These are phyloP conservation scores for Phytophthora pini DNA, from an alignment of 352 stramenopile genomes.

Conservation along the genomic window DNA sequence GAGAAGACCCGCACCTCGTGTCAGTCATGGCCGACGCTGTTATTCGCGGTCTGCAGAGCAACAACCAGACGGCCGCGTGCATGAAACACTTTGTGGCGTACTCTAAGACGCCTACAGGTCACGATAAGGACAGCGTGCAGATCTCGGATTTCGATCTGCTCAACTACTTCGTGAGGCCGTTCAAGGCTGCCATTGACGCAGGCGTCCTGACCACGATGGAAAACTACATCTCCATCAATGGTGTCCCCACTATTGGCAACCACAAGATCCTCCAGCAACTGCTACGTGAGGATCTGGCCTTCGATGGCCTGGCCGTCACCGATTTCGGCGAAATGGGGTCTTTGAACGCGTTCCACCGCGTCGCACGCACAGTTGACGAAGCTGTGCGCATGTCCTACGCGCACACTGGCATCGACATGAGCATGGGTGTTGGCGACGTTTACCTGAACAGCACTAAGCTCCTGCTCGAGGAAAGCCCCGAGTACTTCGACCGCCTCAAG, in stretches of 20 bases:
- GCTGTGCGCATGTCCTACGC: conserved; percentile 65
- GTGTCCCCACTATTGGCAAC: conserved; percentile 85
- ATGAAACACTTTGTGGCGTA: conserved; percentile 86
- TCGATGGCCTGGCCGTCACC: conserved; percentile 84
- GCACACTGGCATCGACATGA: conserved; percentile 89
- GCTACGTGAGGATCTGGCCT: conserved; percentile 77
- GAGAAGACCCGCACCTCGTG: conserved; percentile 82
- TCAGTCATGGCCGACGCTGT: conserved; percentile 70
- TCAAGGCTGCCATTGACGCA: conserved; percentile 71
- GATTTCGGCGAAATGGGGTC: conserved; percentile 93
- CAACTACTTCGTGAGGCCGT: conserved; percentile 82
- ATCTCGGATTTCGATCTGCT: conserved; percentile 73
- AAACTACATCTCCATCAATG: conserved; percentile 91
- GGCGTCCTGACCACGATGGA: conserved; percentile 90
- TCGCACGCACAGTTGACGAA: conserved; percentile 42
- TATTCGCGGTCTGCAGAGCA: conserved; percentile 77
- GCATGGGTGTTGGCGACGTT: conserved; percentile 62
- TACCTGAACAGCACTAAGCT: conserved; percentile 53
- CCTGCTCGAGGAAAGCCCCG: conserved; percentile 42
- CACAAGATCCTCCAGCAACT: conserved; percentile 71
- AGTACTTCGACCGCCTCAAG: conserved; percentile 53
- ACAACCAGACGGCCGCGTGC: conserved; percentile 66
- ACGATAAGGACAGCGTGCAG: conserved; percentile 75
- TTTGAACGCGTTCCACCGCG: conserved; percentile 53
- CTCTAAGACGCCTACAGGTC: conserved; percentile 68